Conservation (phyloP, 192 early-diverging fungal genomes). For the Gigaspora rosea region DNA sequence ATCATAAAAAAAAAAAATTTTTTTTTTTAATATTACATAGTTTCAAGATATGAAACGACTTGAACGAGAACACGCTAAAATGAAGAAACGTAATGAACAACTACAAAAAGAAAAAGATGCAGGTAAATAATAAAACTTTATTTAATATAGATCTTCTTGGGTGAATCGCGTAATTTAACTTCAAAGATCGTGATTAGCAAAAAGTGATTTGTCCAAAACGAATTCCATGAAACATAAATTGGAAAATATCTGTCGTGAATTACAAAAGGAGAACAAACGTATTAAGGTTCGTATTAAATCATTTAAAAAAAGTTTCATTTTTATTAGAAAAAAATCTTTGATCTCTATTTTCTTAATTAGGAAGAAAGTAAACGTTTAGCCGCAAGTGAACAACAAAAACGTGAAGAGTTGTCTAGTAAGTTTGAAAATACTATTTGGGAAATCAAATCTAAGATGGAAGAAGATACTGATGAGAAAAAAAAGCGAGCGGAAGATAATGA, state of each 20-base stretch:
- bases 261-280: slow-evolving; percentile 58
- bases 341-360: slow-evolving; percentile 19
- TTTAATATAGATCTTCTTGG: neutral
- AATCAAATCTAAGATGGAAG: slow-evolving; percentile 57
- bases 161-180: neutral
- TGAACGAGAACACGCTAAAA: slow-evolving; percentile 51
- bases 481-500: slow-evolving; percentile 48
- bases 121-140: slow-evolving; percentile 18
- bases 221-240: slow-evolving; percentile 52
- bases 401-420: slow-evolving; percentile 58
- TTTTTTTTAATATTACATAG: slow-evolving; percentile 29
- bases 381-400: slow-evolving; percentile 50
- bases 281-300: slow-evolving; percentile 50
- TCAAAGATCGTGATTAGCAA: slow-evolving; percentile 27
- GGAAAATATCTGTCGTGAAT: slow-evolving; percentile 60
- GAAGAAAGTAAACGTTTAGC: slow-evolving; percentile 55
- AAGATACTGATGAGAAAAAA: slow-evolving; percentile 49
- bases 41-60: slow-evolving; percentile 61
- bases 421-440: slow-evolving; percentile 64
- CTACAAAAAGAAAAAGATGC: slow-evolving; percentile 56
- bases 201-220: slow-evolving; percentile 37
- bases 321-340: neutral
- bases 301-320: too few species aligned
- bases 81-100: slow-evolving; percentile 51
- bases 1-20: too few species aligned